Base-by-base conservation (phyloP, 2,329 filamentous ascomycete species). In the Ilyonectria destructans region DNA sequence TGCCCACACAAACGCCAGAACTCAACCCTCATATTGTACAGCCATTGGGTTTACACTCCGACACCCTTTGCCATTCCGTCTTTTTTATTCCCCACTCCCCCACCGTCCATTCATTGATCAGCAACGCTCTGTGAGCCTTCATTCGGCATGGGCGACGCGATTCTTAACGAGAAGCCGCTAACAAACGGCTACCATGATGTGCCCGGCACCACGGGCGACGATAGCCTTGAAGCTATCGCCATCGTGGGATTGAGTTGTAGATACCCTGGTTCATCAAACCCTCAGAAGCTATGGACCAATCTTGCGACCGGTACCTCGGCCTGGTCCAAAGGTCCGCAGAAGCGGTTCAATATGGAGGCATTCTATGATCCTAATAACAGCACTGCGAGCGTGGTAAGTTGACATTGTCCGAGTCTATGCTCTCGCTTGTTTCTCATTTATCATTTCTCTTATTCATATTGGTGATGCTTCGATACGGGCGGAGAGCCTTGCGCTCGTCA, bases 331-430 rank as follows among this genome's bases (percentile, higher is more conserved):
- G 76, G 81, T 2, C 83, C 83, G 19, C 75, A 82, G 69, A 79
- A 82, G 59, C 79, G 86, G 31, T 88, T 87, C 79, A 84, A 85
- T 70, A 80, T 78, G 71, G 78, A 74, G 69, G 80, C 67, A 54
- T 78, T 82, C 69, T 77, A 83, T 62, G 80, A 84, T 58, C 77
- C 61, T 35, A 52, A 60, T 60, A 62, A 63, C 23, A 35, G 48
- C n/a, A 51, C 46, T 52, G 55, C 46, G 26, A 62, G 62, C 45
- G 63, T 57, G 45, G 58, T 56, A 62, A 55, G 59, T 62, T 1
- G 12, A 19, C 8, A 35, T 23, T 49, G 2, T 17, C 37, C 6
- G 37, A 40, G 37, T 40, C 5, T 40, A 40, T 26, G 31, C 3
- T 48, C 10, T 35, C 51, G 10, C 3, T 49, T 19, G 13, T 23